phyloP scores from a whole-genome alignment of 306 rosid species.

The Dryas alaskensis region DNA sequence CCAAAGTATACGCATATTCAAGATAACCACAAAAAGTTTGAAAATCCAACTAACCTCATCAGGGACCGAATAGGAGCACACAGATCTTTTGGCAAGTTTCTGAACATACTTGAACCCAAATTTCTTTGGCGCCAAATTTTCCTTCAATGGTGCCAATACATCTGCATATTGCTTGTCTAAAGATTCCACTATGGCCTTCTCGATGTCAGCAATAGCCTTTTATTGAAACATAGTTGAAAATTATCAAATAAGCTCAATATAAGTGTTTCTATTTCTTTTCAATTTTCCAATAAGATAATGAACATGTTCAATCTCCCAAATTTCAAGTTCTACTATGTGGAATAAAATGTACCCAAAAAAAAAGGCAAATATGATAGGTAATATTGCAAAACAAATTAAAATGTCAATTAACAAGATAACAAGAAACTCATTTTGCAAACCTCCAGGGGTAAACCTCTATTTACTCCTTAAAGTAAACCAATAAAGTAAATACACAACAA shows the following conservation, averaged over 20 bases:
- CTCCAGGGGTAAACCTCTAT: neutral
- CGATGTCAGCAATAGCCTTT: conserved; percentile 89
- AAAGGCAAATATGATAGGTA: neutral
- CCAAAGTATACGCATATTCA: conserved; percentile 3
- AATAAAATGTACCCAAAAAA: too few species aligned
- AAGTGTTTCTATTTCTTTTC: neutral
- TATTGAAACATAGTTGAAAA: conserved; percentile 3
- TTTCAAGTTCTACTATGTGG: neutral
- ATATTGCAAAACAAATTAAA: neutral
- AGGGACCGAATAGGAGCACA: conserved; percentile 63
- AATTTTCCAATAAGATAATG: neutral
- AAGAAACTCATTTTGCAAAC: neutral
- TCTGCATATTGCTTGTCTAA: conserved; percentile 95
- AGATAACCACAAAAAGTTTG: conserved; percentile 3
- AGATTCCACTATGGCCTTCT: conserved; percentile 84
- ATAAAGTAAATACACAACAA: neutral
- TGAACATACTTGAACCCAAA: conserved; percentile 96
- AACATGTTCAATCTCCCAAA: neutral
- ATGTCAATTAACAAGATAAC: neutral
- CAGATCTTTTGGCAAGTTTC: conserved; percentile 80
- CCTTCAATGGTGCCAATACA: conserved; percentile 85
- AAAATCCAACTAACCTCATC: conserved; percentile 66
- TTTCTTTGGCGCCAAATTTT: conserved; percentile 79
- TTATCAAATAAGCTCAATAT: conserved; percentile 8
- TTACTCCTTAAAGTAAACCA: neutral